These are phyloP conservation scores for Anastatica hierochuntica DNA, from an alignment of 345 rosid genomes.

Conservation along the genomic window DNA sequence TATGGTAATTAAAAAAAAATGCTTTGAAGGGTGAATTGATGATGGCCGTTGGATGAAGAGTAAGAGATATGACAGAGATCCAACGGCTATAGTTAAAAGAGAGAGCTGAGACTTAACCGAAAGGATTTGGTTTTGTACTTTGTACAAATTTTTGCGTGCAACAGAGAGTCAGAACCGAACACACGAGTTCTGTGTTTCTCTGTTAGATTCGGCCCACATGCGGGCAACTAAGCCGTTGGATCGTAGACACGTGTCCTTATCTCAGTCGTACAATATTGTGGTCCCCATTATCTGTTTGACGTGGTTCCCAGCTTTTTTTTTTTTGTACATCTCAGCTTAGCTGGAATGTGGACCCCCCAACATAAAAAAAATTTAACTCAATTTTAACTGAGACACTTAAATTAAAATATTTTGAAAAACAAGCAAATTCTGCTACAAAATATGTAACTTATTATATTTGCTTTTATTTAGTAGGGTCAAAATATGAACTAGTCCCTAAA, in stretches of 20 bases:
- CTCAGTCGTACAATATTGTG: constrained; percentile 11
- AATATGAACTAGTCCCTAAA: too few species aligned
- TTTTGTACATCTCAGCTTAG: constrained; percentile 17
- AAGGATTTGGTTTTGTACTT: constrained; percentile 16
- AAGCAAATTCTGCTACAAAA: too few species aligned
- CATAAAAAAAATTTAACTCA: too few species aligned
- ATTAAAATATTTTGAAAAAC: too few species aligned
- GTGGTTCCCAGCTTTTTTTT: constrained; percentile 21
- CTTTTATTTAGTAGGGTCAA: too few species aligned
- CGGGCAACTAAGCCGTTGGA: background rate
- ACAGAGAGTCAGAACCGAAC: constrained; percentile 22
- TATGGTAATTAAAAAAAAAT: too few species aligned
- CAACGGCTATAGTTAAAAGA: background rate
- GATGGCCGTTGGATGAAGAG: too few species aligned
- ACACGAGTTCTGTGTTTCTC: constrained; percentile 21
- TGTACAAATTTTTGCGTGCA: constrained; percentile 7
- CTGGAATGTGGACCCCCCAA: constrained; percentile 18
- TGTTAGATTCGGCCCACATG: constrained; percentile 26
- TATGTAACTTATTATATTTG: too few species aligned
- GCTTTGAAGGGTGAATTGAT: too few species aligned
- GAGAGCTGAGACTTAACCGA: constrained; percentile 4
- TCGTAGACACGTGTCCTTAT: constrained; percentile 12
- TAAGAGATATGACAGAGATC: constrained; percentile 4
- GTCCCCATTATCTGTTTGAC: constrained; percentile 16
- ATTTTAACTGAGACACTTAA: too few species aligned